Base-by-base conservation (phyloP, 768 basidiomycete species). In the Rubroboletus pulcherrimus region DNA sequence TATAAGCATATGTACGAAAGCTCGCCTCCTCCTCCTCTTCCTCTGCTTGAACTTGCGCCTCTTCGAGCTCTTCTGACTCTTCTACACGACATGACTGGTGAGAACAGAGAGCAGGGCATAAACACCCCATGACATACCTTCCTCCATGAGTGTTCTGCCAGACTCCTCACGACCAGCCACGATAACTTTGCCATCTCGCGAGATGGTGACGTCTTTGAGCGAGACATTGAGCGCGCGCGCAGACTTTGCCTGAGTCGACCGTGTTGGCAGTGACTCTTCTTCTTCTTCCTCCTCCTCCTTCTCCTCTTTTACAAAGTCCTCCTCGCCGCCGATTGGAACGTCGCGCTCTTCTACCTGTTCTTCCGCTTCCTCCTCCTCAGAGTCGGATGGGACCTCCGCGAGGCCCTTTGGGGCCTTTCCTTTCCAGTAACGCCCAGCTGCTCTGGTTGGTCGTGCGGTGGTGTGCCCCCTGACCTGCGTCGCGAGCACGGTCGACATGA, bases 401-500 rank as follows among this genome's bases (percentile, higher is more conserved):
- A 74, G 78, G 44, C 89, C 89, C 70, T 91, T 92, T 0, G 92
- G 92, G 0, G 85, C 90, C 63, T 92, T 91, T 53, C 93, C 93
- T 63, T 89, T 89, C 85, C 91, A 91, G 71, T 96, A 95, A 3
- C 93, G 87, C 7, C 83, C 87, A 3, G 83, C 91, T 5, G 93
- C 91, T 49, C 79, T 77, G n/a, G 91, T 80, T 7, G 85, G 79
- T n/a, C 90, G 83, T 21, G 87, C 83, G 8, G 90, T 85, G 4
- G 91, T 89, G 56, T 83, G 81, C 62, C 92, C 92, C 56, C 85
- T 79, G 46, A 71, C 70, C 49, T 73, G 62, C 0, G 70, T 71
- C 51, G 70, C 70, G 42, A 71, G 71, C 8, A 71, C 49, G 24
- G 71, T 71, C 29, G 70, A 71, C 70, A 72, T 71, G 59, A 43